Evolutionary conservation across 352 stramenopile genomes (phyloP).

Genomic region (Stramenopiles sp.): DNA sequence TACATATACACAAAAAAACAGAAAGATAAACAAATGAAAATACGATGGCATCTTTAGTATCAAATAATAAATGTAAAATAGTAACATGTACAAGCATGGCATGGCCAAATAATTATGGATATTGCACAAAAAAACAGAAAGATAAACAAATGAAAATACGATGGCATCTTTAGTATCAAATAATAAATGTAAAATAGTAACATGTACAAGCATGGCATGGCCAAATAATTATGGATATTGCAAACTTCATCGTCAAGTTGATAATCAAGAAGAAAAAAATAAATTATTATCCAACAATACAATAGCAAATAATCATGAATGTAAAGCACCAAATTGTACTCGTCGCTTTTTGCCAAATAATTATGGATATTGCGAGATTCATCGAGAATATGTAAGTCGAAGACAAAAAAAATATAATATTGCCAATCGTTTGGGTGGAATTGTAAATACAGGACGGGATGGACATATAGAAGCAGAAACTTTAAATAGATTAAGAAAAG

Average conservation of each 20-base stretch:
- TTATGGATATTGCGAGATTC: not conserved
- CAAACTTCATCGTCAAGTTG: not conserved
- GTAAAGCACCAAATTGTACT: not conserved
- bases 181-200: not conserved
- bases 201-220: not conserved
- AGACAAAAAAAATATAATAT: not conserved
- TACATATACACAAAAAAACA: too few species aligned
- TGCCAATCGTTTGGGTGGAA: not conserved
- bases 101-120: not conserved
- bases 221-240: not conserved
- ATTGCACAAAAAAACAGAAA: too few species aligned
- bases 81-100: not conserved
- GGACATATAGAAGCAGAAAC: not conserved
- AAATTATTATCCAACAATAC: not conserved
- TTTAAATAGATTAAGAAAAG: not conserved
- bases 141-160: too few species aligned
- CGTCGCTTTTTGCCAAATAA: not conserved
- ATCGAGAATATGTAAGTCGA: not conserved
- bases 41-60: too few species aligned
- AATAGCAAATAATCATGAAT: not conserved
- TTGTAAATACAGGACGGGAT: not conserved
- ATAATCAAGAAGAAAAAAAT: not conserved
- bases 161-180: too few species aligned
- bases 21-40: too few species aligned
- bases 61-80: not conserved